Percentiles rank a stretch among this genome's conserved stretches.
Evolutionary conservation across 2,329 filamentous ascomycete genomes (phyloP).

Genomic region (Septoria petroselini): DNA sequence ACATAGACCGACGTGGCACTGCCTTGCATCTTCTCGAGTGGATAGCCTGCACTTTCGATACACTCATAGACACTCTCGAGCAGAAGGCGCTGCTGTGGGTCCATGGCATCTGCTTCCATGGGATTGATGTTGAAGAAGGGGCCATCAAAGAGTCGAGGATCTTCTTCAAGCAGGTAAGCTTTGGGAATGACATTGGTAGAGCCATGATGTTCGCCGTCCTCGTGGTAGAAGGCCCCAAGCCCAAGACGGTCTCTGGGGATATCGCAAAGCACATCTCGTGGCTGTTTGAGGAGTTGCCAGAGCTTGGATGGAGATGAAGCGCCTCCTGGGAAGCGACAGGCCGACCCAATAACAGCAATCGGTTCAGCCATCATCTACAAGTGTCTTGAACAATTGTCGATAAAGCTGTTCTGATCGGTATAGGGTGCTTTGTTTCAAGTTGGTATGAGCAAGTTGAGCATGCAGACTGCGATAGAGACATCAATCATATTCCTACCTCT

Average conservation of each 20-base stretch:
- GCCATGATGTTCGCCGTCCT: constrained; percentile 22
- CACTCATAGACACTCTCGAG: constrained; percentile 29
- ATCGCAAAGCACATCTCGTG: constrained; percentile 17
- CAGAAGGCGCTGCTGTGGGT: constrained; percentile 33
- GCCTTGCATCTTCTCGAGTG: constrained; percentile 20
- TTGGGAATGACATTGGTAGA: constrained; percentile 21
- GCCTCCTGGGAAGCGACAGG: constrained; percentile 26
- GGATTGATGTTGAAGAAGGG: constrained; percentile 28
- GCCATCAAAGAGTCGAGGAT: constrained; percentile 27
- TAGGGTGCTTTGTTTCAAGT: too few species aligned
- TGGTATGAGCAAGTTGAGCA: too few species aligned
- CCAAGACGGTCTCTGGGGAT: constrained; percentile 28
- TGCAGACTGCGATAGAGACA: too few species aligned
- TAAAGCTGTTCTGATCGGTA: neutral
- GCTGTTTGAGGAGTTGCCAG: constrained; percentile 26
- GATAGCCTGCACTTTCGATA: constrained; percentile 24
- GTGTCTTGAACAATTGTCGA: neutral
- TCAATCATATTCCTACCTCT: too few species aligned
- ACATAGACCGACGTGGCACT: constrained; percentile 27
- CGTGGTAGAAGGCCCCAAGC: constrained; percentile 28
- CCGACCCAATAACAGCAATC: constrained; percentile 23
- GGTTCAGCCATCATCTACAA: constrained; percentile 18
- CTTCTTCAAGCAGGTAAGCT: constrained; percentile 29
- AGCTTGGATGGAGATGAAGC: constrained; percentile 25
- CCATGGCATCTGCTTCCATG: constrained; percentile 28